Evolutionary conservation across 1,139 yeast species (phyloP).

Genomic region (Blastobotrys persicus): DNA sequence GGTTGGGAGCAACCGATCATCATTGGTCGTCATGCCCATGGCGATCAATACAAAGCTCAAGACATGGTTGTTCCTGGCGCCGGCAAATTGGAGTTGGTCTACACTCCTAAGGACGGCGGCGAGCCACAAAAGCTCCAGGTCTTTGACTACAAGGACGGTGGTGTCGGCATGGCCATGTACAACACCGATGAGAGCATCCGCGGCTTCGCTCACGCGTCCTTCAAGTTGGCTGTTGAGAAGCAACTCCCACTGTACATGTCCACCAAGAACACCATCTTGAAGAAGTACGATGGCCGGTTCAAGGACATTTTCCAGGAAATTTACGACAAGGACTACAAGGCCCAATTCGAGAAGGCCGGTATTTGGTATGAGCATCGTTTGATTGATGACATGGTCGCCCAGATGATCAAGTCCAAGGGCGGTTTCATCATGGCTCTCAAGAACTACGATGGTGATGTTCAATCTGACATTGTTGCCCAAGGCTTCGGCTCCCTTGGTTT

Average conservation of each 20-base stretch:
- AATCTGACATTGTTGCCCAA: constrained; percentile 95
- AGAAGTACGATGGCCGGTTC: constrained; percentile 90
- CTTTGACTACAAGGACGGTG: constrained; percentile 68
- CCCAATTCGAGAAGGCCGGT: constrained; percentile 67
- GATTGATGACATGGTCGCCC: constrained; percentile 98
- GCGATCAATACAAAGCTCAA: constrained; percentile 94
- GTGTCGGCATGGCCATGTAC: constrained; percentile 92
- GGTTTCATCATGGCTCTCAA: constrained; percentile 94
- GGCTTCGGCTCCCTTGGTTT: constrained; percentile 95
- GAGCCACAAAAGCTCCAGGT: constrained; percentile 58
- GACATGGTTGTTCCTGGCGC: constrained; percentile 76
- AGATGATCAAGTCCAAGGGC: constrained; percentile 93
- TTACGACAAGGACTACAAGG: constrained; percentile 67
- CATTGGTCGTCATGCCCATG: constrained; percentile 96
- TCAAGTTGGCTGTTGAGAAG: constrained; percentile 79
- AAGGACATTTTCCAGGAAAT: constrained; percentile 87
- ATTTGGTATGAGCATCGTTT: constrained; percentile 96
- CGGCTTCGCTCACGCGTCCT: constrained; percentile 90
- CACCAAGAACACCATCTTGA: constrained; percentile 91
- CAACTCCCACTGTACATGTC: constrained; percentile 78
- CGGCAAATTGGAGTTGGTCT: constrained; percentile 75
- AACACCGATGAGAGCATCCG: constrained; percentile 87
- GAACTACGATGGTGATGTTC: constrained; percentile 97
- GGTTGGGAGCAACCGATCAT: constrained; percentile 94
- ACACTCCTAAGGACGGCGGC: constrained; percentile 68